phyloP scores from a whole-genome alignment of 176 grass and related monocot genomes.

The Carex cristatella region DNA sequence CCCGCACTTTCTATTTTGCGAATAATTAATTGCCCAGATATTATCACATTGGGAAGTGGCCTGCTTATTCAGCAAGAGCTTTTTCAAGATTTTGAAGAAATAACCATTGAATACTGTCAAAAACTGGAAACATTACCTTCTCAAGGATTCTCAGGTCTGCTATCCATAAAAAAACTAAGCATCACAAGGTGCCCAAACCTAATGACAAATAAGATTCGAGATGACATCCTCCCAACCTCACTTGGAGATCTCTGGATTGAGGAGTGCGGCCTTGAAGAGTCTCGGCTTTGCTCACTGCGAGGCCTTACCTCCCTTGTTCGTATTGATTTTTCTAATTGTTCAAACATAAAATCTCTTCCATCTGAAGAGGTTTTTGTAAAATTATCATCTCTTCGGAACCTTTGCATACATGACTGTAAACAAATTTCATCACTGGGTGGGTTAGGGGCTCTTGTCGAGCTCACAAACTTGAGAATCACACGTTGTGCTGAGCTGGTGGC shows the following conservation, averaged over 20 bases:
- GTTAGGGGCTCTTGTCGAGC: constrained; percentile 6
- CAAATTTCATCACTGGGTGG: constrained; percentile 23
- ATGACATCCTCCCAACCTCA: constrained; percentile 1
- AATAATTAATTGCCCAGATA: constrained; percentile 11
- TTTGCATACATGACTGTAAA: neutral
- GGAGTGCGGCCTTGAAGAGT: neutral
- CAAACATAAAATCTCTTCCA: constrained; percentile 19
- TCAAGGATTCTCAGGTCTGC: neutral
- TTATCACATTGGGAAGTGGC: constrained; percentile 18
- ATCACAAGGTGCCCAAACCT: constrained; percentile 20
- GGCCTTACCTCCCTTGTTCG: neutral
- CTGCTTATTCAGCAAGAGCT: constrained; percentile 23
- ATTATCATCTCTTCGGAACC: neutral
- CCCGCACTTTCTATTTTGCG: neutral
- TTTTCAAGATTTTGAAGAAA: constrained; percentile 16
- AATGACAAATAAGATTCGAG: neutral
- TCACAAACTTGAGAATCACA: constrained; percentile 12
- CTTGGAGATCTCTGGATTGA: constrained; percentile 6
- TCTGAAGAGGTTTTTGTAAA: constrained; percentile 18
- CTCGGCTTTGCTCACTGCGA: neutral
- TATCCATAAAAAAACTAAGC: neutral
- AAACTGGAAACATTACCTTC: constrained; percentile 8
- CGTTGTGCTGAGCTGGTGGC: constrained; percentile 2
- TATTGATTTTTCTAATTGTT: constrained; percentile 2
- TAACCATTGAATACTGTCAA: constrained; percentile 9